These are phyloP conservation scores for Suhomyces guaymorum DNA, from an alignment of 1,139 yeast species.

Conservation along the genomic window DNA sequence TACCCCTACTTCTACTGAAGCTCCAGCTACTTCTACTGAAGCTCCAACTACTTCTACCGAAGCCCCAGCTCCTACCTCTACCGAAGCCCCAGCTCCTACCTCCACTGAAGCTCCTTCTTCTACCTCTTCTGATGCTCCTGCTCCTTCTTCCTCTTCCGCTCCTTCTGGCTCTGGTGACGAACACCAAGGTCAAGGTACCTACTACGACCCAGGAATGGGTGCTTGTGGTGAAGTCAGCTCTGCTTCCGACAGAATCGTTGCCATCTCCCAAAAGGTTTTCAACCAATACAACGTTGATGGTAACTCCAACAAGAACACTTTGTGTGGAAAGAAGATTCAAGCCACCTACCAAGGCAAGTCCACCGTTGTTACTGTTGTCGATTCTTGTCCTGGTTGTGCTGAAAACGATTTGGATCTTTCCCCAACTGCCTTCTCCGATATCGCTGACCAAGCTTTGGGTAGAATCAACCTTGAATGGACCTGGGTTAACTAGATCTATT, in stretches of 20 bases:
- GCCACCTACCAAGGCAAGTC: slow-evolving; percentile 43
- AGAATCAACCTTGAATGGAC: slow-evolving; percentile 45
- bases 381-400: slow-evolving; percentile 44
- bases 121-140: slow-evolving; percentile 22
- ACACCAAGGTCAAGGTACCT: slow-evolving; percentile 58
- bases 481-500: slow-evolving; percentile 6
- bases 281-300: slow-evolving; percentile 33
- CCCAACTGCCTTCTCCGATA: slow-evolving; percentile 41
- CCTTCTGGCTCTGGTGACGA: slow-evolving; percentile 19
- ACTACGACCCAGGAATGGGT: slow-evolving; percentile 58
- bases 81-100: slow-evolving; percentile 17
- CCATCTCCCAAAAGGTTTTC: slow-evolving; percentile 39
- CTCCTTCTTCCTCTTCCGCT: slow-evolving; percentile 20
- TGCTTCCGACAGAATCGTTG: slow-evolving; percentile 51
- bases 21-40: slow-evolving; percentile 3
- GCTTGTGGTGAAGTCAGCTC: slow-evolving; percentile 57
- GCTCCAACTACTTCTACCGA: slow-evolving; percentile 14
- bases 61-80: slow-evolving; percentile 16
- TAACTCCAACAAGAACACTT: slow-evolving; percentile 44
- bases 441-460: slow-evolving; percentile 43
- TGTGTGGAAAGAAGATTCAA: slow-evolving; percentile 45
- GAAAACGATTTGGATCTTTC: slow-evolving; percentile 45
- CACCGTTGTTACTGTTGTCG: slow-evolving; percentile 46
- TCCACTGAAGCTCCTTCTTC: slow-evolving; percentile 14
- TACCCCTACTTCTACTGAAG: slow-evolving; percentile 11